A percentile compares a stretch with the other conserved stretches of the same genome.
Evolutionary conservation across 2,329 filamentous ascomycete genomes (phyloP).

Genomic region (Pyrenophora seminiperda): DNA sequence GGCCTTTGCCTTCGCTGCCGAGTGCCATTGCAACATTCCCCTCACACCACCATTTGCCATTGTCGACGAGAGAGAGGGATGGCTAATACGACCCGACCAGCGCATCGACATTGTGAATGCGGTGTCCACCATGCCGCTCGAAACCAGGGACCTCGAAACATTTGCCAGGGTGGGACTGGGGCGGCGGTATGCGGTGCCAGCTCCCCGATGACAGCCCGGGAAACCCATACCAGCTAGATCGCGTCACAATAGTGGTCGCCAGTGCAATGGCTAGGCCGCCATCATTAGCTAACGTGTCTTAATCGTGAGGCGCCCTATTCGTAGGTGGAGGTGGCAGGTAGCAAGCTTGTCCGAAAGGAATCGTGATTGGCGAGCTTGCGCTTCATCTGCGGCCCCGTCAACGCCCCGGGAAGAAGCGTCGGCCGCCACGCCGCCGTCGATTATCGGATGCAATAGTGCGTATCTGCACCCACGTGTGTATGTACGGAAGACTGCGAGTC

Average conservation of each 20-base stretch:
- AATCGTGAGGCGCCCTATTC: conserved; percentile 23
- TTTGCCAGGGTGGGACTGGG: conserved; percentile 8
- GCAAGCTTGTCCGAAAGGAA: conserved; percentile 17
- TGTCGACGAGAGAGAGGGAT: too few relatives aligned
- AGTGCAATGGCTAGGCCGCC: conserved; percentile 17
- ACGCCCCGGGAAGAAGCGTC: conserved; percentile 28
- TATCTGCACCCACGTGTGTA: conserved; percentile 23
- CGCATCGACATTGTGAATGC: neutral
- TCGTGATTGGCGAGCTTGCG: conserved; percentile 15
- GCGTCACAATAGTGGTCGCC: conserved; percentile 12
- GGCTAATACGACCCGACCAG: neutral
- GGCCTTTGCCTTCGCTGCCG: neutral
- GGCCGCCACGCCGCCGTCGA: conserved; percentile 25
- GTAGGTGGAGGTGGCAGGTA: conserved; percentile 6
- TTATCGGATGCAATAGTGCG: conserved; percentile 18
- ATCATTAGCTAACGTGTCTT: conserved; percentile 27
- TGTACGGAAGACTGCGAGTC: conserved; percentile 12
- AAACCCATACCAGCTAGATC: conserved; percentile 23
- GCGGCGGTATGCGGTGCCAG: conserved; percentile 10
- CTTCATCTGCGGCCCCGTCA: conserved; percentile 13
- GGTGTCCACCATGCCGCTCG: conserved; percentile 7
- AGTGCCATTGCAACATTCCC: too few relatives aligned
- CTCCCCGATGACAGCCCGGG: conserved; percentile 28
- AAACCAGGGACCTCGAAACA: conserved; percentile 8
- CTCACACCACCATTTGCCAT: too few relatives aligned